Percentiles rank a stretch among this genome's conserved stretches.
These are phyloP conservation scores for Phaeosphaeria sp. DNA, from an alignment of 2,329 filamentous ascomycete species.

Conservation along the genomic window DNA sequence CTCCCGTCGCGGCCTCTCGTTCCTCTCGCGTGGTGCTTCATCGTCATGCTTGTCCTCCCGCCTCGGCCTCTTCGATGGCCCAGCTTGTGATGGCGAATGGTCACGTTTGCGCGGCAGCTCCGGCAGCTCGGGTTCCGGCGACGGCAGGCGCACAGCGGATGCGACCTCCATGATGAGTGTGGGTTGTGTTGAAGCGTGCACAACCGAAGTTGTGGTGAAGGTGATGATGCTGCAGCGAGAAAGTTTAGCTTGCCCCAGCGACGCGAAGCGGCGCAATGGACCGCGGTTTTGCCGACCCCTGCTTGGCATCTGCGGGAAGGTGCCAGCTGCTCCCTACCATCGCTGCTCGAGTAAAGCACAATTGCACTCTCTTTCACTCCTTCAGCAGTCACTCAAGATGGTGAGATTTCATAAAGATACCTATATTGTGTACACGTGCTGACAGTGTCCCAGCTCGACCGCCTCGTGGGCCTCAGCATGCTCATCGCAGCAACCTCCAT, in stretches of 20 bases:
- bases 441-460: slow-evolving; percentile 76
- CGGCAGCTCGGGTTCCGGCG: slow-evolving; percentile 54
- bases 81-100: slow-evolving; percentile 55
- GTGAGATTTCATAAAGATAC: slow-evolving; percentile 7
- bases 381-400: slow-evolving; percentile 34
- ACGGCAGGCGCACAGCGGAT: slow-evolving; percentile 65
- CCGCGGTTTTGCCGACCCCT: slow-evolving; percentile 23
- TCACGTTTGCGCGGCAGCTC: slow-evolving; percentile 61
- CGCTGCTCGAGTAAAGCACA: slow-evolving; percentile 9
- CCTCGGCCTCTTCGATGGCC: slow-evolving; percentile 48
- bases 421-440: not conserved
- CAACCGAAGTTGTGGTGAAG: slow-evolving; percentile 7
- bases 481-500: slow-evolving; percentile 75
- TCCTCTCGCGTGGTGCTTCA: slow-evolving; percentile 53
- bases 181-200: slow-evolving; percentile 1
- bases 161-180: slow-evolving; percentile 42
- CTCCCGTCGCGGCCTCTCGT: slow-evolving; percentile 67
- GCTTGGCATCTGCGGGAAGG: slow-evolving; percentile 18
- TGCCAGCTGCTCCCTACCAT: slow-evolving; percentile 24
- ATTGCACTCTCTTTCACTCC: slow-evolving; percentile 23
- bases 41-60: slow-evolving; percentile 39
- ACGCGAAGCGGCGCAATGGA: slow-evolving; percentile 18
- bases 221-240: slow-evolving; percentile 23
- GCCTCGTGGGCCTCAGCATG: slow-evolving; percentile 79
- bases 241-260: slow-evolving; percentile 29